A percentile compares a stretch with the other conserved stretches of the same genome.
Evolutionary conservation across 2,329 filamentous ascomycete genomes (phyloP).

Genomic region (Pseudocercospora macadamiae): DNA sequence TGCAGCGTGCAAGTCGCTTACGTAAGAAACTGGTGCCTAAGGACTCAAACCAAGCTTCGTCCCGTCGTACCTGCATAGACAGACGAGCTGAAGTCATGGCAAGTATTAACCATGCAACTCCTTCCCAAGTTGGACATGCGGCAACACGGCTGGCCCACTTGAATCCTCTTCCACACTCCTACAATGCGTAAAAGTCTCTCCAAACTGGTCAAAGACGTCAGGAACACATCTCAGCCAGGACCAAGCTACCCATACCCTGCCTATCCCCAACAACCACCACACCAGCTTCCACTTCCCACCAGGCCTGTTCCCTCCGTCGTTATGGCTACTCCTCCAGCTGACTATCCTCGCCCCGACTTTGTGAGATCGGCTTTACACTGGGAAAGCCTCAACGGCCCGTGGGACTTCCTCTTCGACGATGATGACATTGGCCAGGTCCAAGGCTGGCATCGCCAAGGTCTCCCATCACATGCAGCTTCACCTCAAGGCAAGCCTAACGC

Average conservation of each 20-base stretch:
- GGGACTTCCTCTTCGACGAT: slow-evolving; percentile 69
- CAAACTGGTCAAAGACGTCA: slow-evolving; percentile 24
- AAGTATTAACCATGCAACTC: neutral
- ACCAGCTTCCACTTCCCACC: slow-evolving; percentile 11
- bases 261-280: slow-evolving; percentile 2
- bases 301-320: slow-evolving; percentile 5
- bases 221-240: slow-evolving; percentile 2
- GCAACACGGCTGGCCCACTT: slow-evolving; percentile 13
- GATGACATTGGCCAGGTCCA: slow-evolving; percentile 58
- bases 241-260: slow-evolving; percentile 1
- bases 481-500: slow-evolving; percentile 39
- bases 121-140: neutral
- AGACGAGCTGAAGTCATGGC: neutral
- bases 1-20: too few relatives aligned
- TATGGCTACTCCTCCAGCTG: slow-evolving; percentile 18
- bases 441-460: slow-evolving; percentile 55
- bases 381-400: slow-evolving; percentile 64
- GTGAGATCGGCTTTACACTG: slow-evolving; percentile 59
- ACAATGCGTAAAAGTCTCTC: slow-evolving; percentile 23
- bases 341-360: slow-evolving; percentile 69
- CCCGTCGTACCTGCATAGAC: neutral
- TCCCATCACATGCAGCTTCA: slow-evolving; percentile 47
- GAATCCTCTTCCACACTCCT: neutral
- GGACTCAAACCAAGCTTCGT: neutral
- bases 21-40: too few relatives aligned